Conservation (phyloP, 495 filamentous ascomycete species). For the Annulohypoxylon nitens region DNA sequence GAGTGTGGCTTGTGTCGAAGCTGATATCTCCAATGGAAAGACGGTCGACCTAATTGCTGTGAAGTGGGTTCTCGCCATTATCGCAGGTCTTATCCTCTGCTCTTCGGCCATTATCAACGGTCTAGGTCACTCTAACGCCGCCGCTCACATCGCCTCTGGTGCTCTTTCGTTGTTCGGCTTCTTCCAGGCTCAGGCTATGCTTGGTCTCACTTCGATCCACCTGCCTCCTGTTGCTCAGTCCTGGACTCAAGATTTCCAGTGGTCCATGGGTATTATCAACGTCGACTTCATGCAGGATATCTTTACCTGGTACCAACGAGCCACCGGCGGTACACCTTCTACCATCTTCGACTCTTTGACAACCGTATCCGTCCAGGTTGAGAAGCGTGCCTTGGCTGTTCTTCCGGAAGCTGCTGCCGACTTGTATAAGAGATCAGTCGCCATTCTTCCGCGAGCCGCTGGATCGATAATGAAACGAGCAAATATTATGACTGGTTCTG, state of each 20-base stretch:
- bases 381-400: slow-evolving; percentile 73
- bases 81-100: slow-evolving; percentile 84
- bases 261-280: slow-evolving; percentile 97
- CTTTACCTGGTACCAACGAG: slow-evolving; percentile 94
- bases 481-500: slow-evolving; percentile 61
- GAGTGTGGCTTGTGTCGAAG: slow-evolving; percentile 88
- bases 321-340: slow-evolving; percentile 90
- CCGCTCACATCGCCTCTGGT: slow-evolving; percentile 94
- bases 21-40: slow-evolving; percentile 89
- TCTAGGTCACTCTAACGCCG: slow-evolving; percentile 93
- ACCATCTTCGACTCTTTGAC: slow-evolving; percentile 80
- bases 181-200: slow-evolving; percentile 97
- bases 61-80: slow-evolving; percentile 88
- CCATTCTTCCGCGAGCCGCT: slow-evolving; percentile 50
- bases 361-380: slow-evolving; percentile 84
- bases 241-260: slow-evolving; percentile 99
- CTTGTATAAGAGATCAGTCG: slow-evolving; percentile 48
- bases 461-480: slow-evolving; percentile 56
- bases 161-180: slow-evolving; percentile 93
- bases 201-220: slow-evolving; percentile 86
- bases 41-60: slow-evolving; percentile 91
- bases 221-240: slow-evolving; percentile 90
- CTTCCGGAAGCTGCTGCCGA: slow-evolving; percentile 62
- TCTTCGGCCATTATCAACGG: slow-evolving; percentile 86
- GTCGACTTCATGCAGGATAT: slow-evolving; percentile 89